These are phyloP conservation scores for Groenewaldozyma tartarivorans DNA, from an alignment of 805 yeast species.

Conservation along the genomic window DNA sequence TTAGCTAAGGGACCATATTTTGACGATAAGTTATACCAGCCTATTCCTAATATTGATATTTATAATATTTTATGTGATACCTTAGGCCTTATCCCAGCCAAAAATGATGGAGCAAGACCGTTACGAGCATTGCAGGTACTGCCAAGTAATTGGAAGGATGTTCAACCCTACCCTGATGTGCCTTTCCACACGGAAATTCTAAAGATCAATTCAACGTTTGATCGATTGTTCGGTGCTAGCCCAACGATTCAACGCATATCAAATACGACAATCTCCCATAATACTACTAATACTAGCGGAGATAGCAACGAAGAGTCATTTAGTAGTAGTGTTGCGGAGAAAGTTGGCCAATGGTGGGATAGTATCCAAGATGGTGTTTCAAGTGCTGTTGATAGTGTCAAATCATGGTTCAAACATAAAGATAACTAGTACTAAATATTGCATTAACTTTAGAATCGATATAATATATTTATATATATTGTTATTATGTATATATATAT, in stretches of 20 bases:
- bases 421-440: neutral
- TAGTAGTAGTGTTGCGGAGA: neutral
- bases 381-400: conserved; percentile 2
- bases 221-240: conserved; percentile 13
- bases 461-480: too few species aligned
- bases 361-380: neutral
- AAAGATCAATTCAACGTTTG: conserved; percentile 24
- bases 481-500: neutral
- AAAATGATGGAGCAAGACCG: conserved; percentile 45
- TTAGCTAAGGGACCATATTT: conserved; percentile 78
- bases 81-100: conserved; percentile 40
- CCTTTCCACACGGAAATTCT: conserved; percentile 20
- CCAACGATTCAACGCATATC: neutral
- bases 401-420: conserved; percentile 1
- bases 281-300: neutral
- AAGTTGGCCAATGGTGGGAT: conserved; percentile 1
- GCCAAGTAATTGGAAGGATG: conserved; percentile 21
- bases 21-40: conserved; percentile 35
- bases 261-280: neutral
- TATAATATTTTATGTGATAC: conserved; percentile 69
- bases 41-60: conserved; percentile 64
- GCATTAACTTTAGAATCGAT: too few species aligned
- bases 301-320: conserved; percentile 1
- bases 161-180: conserved; percentile 26
- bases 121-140: conserved; percentile 16